Base-by-base conservation (phyloP, 345 rosid species). In the Lepidium sativum region DNA sequence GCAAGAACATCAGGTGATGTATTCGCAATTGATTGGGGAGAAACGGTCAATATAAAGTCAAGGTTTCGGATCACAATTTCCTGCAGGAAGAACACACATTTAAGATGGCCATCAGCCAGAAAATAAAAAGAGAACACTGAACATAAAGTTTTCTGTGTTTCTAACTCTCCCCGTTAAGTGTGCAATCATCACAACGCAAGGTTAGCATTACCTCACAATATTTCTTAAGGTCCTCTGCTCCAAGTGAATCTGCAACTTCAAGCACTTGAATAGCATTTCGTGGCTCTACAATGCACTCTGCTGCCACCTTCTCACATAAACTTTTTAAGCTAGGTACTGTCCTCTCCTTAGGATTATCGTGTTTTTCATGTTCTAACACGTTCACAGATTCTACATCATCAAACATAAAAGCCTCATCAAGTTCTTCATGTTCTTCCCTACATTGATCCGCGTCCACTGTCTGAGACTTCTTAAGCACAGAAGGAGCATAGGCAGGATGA, bases 181-280 rank as follows among this genome's bases (percentile, higher is more conserved):
- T 23, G 44, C 41, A 34, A 54, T 13, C 44, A 35, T 23, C 38
- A 8, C 9, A 21, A 35, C 34, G 42, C 49, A 62, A 52, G 55
- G 43, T 54, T 13, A 51, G 39, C 27, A 42, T 47, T 83, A 94
- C 99, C 97, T 94, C 92, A 41, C 99, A 90, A 61, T 94, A 84
- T 78, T 88, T 90, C 77, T 77, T 86, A 56, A 90, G 77, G 54
- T 86, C 83, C 66, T 82, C 84, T 1, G 99, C 99, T 65, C 70
- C 96, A 69, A 94, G 96, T 51, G 99, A 78, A 83, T 89, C 97
- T 4, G 97, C 96, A 80, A 94, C 84, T 68, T 94, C 99, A 65
- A 94, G 95, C 72, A 94, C 74, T 51, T 90, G 97, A 61, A 90
- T 65, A 18, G 86, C 87, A 75, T 87, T 94, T 23, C 95, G 79